These are phyloP conservation scores for Quercus tomentella DNA, from an alignment of 331 rosid genomes.

Conservation along the genomic window DNA sequence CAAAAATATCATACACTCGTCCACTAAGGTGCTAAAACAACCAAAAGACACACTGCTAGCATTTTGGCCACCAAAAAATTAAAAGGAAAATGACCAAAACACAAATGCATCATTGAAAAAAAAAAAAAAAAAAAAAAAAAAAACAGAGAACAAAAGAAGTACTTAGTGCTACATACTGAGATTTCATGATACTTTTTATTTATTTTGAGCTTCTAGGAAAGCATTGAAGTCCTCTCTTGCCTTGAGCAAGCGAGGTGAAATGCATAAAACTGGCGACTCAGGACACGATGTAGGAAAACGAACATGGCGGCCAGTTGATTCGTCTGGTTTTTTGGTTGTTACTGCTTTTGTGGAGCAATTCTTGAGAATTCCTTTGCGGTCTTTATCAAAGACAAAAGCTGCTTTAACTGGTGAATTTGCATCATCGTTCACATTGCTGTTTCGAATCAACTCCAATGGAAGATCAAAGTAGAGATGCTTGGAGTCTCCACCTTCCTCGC, in stretches of 20 bases:
- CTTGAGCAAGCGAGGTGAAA: conserved; percentile 49
- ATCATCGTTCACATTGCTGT: conserved; percentile 28
- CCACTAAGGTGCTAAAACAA: not conserved
- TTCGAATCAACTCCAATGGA: conserved; percentile 68
- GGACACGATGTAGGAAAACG: conserved; percentile 46
- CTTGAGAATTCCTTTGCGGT: conserved; percentile 45
- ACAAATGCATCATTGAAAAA: not conserved
- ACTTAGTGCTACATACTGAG: no score
- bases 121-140: not conserved
- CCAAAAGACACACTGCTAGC: not conserved
- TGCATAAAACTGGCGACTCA: conserved; percentile 43
- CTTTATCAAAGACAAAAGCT: conserved; percentile 61
- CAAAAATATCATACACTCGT: not conserved
- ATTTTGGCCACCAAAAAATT: not conserved
- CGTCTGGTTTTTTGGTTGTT: conserved; percentile 41
- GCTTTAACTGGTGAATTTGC: conserved; percentile 50
- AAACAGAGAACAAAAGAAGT: not conserved
- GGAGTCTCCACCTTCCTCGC: conserved; percentile 32
- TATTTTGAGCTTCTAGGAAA: conserved; percentile 66
- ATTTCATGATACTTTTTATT: not conserved
- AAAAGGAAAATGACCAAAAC: not conserved
- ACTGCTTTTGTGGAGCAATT: conserved; percentile 20
- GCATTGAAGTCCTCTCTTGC: conserved; percentile 67
- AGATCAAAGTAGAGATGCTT: conserved; percentile 59
- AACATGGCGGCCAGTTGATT: conserved; percentile 34